These are phyloP conservation scores for Neoscytalidium dimidiatum DNA, from an alignment of 2,329 filamentous ascomycete genomes.

Conservation along the genomic window DNA sequence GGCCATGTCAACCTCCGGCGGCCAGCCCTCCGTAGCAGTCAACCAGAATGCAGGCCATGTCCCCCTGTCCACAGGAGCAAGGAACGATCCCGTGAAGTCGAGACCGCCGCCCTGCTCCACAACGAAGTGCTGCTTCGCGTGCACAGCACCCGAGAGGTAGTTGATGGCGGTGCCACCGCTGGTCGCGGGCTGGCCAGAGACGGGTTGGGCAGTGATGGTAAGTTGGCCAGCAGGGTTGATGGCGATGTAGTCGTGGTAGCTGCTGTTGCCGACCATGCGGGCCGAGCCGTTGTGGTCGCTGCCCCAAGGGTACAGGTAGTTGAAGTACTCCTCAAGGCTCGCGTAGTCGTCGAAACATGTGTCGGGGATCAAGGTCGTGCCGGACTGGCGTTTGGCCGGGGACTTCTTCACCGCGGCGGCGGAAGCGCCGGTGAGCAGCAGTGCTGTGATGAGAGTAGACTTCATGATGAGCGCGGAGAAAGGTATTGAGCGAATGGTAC, in stretches of 20 bases:
- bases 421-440: neutral
- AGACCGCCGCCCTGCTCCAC: slow-evolving; percentile 41
- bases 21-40: slow-evolving; percentile 57
- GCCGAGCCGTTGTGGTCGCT: slow-evolving; percentile 60
- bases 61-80: slow-evolving; percentile 42
- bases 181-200: slow-evolving; percentile 42
- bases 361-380: slow-evolving; percentile 29
- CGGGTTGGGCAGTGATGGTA: slow-evolving; percentile 51
- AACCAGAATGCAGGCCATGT: slow-evolving; percentile 64
- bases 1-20: slow-evolving; percentile 61
- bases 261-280: slow-evolving; percentile 45
- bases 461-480: neutral
- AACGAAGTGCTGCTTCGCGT: slow-evolving; percentile 46
- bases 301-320: slow-evolving; percentile 60
- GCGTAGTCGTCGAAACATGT: slow-evolving; percentile 34
- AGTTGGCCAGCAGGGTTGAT: slow-evolving; percentile 43
- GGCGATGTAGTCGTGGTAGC: slow-evolving; percentile 44
- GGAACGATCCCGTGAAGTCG: slow-evolving; percentile 43
- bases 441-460: neutral
- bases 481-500: neutral
- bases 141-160: slow-evolving; percentile 54
- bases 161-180: slow-evolving; percentile 45
- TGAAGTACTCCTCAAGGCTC: slow-evolving; percentile 46
- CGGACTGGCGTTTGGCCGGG: slow-evolving; percentile 22
- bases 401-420: neutral